Evolutionary conservation across 805 yeast species (phyloP).

Genomic region (Cyberlindnera euphorbiiphila): DNA sequence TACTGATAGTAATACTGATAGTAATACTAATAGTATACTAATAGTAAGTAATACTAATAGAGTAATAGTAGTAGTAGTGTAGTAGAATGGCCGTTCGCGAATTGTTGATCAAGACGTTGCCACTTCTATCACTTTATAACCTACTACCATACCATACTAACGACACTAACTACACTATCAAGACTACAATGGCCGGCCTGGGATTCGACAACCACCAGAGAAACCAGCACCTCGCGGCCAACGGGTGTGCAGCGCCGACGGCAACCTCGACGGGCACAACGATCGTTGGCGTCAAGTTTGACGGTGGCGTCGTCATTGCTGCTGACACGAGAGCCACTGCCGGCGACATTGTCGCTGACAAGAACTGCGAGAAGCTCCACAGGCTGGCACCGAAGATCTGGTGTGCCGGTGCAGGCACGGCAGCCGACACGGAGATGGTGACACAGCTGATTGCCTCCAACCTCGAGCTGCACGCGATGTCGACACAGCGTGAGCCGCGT

Average conservation of each 20-base stretch:
- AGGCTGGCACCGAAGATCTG: slow-evolving; percentile 86
- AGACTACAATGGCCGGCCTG: slow-evolving; percentile 69
- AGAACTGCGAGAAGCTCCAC: slow-evolving; percentile 94
- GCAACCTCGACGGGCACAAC: slow-evolving; percentile 99
- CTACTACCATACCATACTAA: not conserved
- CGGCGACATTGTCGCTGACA: slow-evolving; percentile 95
- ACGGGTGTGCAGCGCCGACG: slow-evolving; percentile 74
- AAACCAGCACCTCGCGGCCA: slow-evolving; percentile 66
- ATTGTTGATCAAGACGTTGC: too few relatives aligned
- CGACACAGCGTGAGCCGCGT: slow-evolving; percentile 82
- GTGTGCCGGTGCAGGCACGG: slow-evolving; percentile 99
- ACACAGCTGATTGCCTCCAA: slow-evolving; percentile 90
- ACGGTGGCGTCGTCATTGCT: slow-evolving; percentile 95
- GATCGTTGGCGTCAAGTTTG: slow-evolving; percentile 90
- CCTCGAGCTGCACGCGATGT: slow-evolving; percentile 83
- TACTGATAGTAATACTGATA: too few relatives aligned
- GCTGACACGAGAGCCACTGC: slow-evolving; percentile 99
- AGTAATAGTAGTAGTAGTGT: too few relatives aligned
- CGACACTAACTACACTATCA: not conserved
- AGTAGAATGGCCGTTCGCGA: too few relatives aligned
- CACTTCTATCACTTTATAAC: not conserved
- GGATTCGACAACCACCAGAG: slow-evolving; percentile 93
- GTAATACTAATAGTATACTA: too few relatives aligned
- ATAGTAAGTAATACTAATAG: too few relatives aligned
- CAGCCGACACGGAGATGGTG: slow-evolving; percentile 98